phyloP scores from a whole-genome alignment of 75 land plant species.

The Gnetum montanum region DNA sequence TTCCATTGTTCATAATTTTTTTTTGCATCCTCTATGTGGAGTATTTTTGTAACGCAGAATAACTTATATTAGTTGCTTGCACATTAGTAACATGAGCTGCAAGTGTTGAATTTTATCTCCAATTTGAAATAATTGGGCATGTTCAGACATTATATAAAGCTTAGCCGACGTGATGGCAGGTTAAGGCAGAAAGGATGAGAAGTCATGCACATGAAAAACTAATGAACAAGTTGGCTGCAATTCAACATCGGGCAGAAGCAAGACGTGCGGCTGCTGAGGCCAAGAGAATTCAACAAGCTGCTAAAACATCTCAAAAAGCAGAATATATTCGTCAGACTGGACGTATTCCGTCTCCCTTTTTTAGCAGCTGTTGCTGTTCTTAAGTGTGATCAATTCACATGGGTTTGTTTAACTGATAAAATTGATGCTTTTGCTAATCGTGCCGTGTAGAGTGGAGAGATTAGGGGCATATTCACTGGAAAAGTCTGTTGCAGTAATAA shows the following conservation, averaged over 20 bases:
- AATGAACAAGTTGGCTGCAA: slow-evolving; percentile 77
- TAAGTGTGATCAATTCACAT: slow-evolving; percentile 3
- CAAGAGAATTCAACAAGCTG: slow-evolving; percentile 50
- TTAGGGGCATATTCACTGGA: background rate
- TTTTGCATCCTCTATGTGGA: too few species aligned
- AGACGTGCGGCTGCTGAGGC: slow-evolving; percentile 71
- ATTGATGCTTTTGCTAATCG: background rate
- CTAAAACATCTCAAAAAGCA: slow-evolving; percentile 54
- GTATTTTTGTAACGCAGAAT: too few species aligned
- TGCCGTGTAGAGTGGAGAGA: background rate
- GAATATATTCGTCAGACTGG: slow-evolving; percentile 72
- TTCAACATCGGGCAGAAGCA: slow-evolving; percentile 77
- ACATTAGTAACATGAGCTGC: too few species aligned
- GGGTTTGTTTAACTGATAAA: background rate
- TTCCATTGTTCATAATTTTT: too few species aligned
- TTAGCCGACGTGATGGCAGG: too few species aligned
- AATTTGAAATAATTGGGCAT: too few species aligned
- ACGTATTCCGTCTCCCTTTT: slow-evolving; percentile 43
- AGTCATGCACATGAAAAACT: slow-evolving; percentile 74
- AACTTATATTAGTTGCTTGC: too few species aligned
- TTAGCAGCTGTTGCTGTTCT: slow-evolving; percentile 33
- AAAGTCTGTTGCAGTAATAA: background rate
- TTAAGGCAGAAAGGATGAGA: slow-evolving; percentile 71
- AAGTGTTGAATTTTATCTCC: too few species aligned
- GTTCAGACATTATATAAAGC: too few species aligned